Base-by-base conservation (phyloP, 768 basidiomycete species). In the Termitomyces sp. region DNA sequence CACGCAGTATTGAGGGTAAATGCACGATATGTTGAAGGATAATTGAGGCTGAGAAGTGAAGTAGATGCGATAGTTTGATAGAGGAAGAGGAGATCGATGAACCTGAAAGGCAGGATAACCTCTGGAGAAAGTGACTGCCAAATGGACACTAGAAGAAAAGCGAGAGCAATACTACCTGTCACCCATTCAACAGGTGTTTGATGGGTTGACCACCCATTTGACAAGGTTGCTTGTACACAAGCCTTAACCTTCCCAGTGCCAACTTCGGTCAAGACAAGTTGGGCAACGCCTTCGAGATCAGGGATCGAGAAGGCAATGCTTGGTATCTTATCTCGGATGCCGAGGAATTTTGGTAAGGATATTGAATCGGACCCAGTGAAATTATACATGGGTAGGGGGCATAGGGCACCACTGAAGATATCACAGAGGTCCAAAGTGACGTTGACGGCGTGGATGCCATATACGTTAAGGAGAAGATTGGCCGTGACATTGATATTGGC, bases 1-100 rank as follows among this genome's bases (percentile, higher is more conserved):
- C 94, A 98, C 0, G 86, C 82, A 62, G 96, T 97, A 65, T 98
- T 98, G 66, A 86, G 76, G 2, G 89, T 77, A 63, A 86, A 98
- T 23, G 87, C 80, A 52, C 84, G 80, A 70, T 94, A 98, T 12
- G 87, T 81, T 41, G 82, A 80, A 1, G 96, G 90, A 66, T 94
- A 98, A 69, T 98, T 89, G 66, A 98, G 80, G 62, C 83, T 82
- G 54, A 97, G 79, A 61, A 98, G 78, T 3, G 81, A 87, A 3
- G 90, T 86, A 28, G 82, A 80, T 28, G 88, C 91, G 51, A 95
- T 87, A 65, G 85, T 78, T 71, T 98, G 96, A 70, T 87, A 91
- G 56, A 96, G 81, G 64, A 81, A 85, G 46, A 97, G 68, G 47
- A 94, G 71, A 60, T 96, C 92, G 61, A 97, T 76, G 61, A 95